Conservation (phyloP, 805 yeast species). For the Yueomyces sinensis region DNA sequence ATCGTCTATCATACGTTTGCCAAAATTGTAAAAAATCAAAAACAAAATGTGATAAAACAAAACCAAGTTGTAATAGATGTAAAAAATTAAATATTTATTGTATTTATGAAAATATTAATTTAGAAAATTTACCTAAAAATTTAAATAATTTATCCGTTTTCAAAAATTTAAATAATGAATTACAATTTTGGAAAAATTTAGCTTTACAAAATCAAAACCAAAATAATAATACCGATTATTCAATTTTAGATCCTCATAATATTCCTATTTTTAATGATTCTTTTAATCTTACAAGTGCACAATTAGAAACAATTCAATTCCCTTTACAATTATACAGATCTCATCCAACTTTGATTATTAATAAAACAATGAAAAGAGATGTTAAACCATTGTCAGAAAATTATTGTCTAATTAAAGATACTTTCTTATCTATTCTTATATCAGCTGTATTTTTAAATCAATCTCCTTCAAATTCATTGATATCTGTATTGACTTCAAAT, state of each 20-base stretch:
- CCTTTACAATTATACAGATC: slow-evolving; percentile 12
- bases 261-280: neutral
- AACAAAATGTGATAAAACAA: slow-evolving; percentile 23
- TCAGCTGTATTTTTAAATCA: slow-evolving; percentile 19
- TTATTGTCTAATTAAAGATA: slow-evolving; percentile 19
- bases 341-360: slow-evolving; percentile 19
- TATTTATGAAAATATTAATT: slow-evolving; percentile 21
- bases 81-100: slow-evolving; percentile 15
- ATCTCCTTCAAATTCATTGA: slow-evolving; percentile 15
- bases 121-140: slow-evolving; percentile 20
- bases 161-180: slow-evolving; percentile 18
- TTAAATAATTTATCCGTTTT: slow-evolving; percentile 22
- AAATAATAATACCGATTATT: neutral
- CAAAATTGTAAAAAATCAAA: slow-evolving; percentile 22
- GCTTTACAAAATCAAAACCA: slow-evolving; percentile 4
- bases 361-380: slow-evolving; percentile 20
- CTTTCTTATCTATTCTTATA: slow-evolving; percentile 15
- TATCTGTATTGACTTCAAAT: slow-evolving; percentile 18
- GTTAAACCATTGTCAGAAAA: slow-evolving; percentile 23
- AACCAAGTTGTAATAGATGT: slow-evolving; percentile 22
- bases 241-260: neutral
- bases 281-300: neutral
- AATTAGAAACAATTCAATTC: neutral
- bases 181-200: slow-evolving; percentile 20
- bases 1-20: slow-evolving; percentile 24